Percentiles rank a stretch among this genome's conserved stretches.
phyloP scores from a whole-genome alignment of 306 rosid species.

The Astragalus glycyphyllos region DNA sequence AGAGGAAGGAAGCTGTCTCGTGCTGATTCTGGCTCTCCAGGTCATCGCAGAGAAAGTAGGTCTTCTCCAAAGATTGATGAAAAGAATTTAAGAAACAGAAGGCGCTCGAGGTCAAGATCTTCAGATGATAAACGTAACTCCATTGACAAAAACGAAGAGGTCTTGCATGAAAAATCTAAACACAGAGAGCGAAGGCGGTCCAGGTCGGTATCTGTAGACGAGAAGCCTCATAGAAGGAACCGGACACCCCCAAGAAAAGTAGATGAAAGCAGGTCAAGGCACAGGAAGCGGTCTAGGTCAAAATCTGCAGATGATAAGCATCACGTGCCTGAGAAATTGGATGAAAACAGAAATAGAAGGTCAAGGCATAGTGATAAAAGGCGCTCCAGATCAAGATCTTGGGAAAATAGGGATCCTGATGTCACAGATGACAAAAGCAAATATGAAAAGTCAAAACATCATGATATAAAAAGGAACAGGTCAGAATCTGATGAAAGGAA shows the following conservation, averaged over 20 bases:
- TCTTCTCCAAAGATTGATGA: constrained; percentile 78
- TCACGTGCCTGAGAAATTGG: constrained; percentile 51
- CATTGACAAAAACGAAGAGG: constrained; percentile 58
- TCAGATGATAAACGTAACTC: constrained; percentile 55
- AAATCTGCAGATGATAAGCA: constrained; percentile 71
- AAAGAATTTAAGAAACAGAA: constrained; percentile 61
- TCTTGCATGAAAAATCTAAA: constrained; percentile 58
- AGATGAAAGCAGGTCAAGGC: constrained; percentile 71
- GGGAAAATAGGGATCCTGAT: constrained; percentile 60
- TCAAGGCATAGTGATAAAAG: constrained; percentile 65
- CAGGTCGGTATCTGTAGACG: constrained; percentile 73
- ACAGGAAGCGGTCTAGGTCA: constrained; percentile 74
- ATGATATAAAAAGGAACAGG: constrained; percentile 61
- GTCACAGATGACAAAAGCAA: constrained; percentile 51
- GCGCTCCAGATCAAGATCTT: constrained; percentile 80
- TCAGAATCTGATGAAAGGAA: constrained; percentile 68
- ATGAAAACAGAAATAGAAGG: constrained; percentile 54
- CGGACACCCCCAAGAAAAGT: constrained; percentile 67
- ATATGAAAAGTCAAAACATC: constrained; percentile 59
- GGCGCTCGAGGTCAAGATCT: constrained; percentile 81
- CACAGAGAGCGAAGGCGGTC: constrained; percentile 71
- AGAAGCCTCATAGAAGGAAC: constrained; percentile 55
- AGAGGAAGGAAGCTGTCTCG: constrained; percentile 64
- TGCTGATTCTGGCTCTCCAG: constrained; percentile 71
- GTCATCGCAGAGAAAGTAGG: constrained; percentile 59